Evolutionary conservation across 441 rosid genomes (phyloP), one percentile per base, ranked within the genome.

Genomic region (Flueggea neowawraea): DNA sequence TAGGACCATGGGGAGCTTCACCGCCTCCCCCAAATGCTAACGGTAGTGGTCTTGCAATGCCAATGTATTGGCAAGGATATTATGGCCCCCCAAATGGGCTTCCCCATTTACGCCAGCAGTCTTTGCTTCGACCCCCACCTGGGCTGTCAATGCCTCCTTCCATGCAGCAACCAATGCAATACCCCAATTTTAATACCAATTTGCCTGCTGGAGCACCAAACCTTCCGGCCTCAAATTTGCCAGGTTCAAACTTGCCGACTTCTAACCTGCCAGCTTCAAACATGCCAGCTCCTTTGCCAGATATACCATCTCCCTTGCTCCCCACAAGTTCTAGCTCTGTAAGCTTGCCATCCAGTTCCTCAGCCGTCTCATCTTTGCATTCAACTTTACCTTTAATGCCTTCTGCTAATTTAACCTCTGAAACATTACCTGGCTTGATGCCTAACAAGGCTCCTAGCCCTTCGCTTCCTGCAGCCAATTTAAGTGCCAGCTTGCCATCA

Each of bases 61-160:
- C 88, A 13, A 77, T 85, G 84, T 94, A 88, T 69, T 90, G 96
- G 97, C 95, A 75, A 73, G 91, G 96, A 58, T 94, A 82, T 74
- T 94, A 88, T 83, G 76, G 70, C 13, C 82, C 91, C 28, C 88
- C 90, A 59, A 89, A 73, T 76, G 90, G 91, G 65, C 81, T 86
- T 69, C 87, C 89, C 10, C 95, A 86, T 60, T 16, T 90, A 80
- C 93, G 79, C 65, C 96, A 90, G 65, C 98, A 90, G 71, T 68
- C 97, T 71, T 69, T 85, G 73, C 87, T 88, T 70, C 82, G 83
- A 36, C 85, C 96, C 10, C 90, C 95, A 52, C 90, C 82, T 66
- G 96, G 89, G 54, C 58, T 85, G 54, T 74, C 90, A 52, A 76
- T 94, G 82, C 86, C 88, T 52, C 75, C 82, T 67, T 61, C 91